A percentile compares a stretch with the other conserved stretches of the same genome.
phyloP scores from a whole-genome alignment of 1,284 basidiomycete genomes.

The Pseudozyma sp. region DNA sequence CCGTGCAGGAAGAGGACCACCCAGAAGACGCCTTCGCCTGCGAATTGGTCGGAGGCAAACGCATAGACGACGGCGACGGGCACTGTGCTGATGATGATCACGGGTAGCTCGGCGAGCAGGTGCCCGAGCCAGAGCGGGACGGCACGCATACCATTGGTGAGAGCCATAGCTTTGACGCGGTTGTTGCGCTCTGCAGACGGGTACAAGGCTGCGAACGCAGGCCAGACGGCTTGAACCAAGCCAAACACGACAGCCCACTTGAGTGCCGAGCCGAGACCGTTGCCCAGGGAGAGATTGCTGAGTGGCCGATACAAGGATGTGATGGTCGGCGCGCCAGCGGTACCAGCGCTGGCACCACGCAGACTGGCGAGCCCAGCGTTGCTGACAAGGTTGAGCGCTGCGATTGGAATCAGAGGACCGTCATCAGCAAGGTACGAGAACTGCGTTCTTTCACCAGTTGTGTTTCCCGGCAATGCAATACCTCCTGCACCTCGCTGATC shows the following conservation, averaged over 20 bases:
- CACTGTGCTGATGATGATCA: conserved; percentile 74
- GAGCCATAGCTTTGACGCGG: conserved; percentile 80
- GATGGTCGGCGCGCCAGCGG: conserved; percentile 27
- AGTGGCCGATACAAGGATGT: conserved; percentile 24
- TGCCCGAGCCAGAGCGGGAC: conserved; percentile 83
- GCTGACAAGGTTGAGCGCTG: conserved; percentile 36
- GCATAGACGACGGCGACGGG: conserved; percentile 77
- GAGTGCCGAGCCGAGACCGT: conserved; percentile 30
- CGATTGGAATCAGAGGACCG: conserved; percentile 19
- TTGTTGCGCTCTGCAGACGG: conserved; percentile 77
- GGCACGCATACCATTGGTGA: conserved; percentile 81
- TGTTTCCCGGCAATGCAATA: conserved; percentile 16
- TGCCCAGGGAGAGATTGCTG: conserved; percentile 29
- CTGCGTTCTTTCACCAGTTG: conserved; percentile 7
- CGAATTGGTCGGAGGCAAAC: conserved; percentile 75
- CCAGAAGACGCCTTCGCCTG: conserved; percentile 76
- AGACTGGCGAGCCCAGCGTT: conserved; percentile 32
- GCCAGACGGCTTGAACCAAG: conserved; percentile 75
- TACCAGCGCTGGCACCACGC: conserved; percentile 7
- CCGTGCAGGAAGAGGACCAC: conserved; percentile 79
- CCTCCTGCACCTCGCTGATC: conserved; percentile 18
- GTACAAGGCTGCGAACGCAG: conserved; percentile 82
- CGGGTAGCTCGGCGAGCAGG: conserved; percentile 77
- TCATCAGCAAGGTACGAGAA: conserved; percentile 33
- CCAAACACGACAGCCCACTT: conserved; percentile 47